Evolutionary conservation across 2,329 filamentous ascomycete genomes (phyloP).

Genomic region (Ilyonectria sp.): DNA sequence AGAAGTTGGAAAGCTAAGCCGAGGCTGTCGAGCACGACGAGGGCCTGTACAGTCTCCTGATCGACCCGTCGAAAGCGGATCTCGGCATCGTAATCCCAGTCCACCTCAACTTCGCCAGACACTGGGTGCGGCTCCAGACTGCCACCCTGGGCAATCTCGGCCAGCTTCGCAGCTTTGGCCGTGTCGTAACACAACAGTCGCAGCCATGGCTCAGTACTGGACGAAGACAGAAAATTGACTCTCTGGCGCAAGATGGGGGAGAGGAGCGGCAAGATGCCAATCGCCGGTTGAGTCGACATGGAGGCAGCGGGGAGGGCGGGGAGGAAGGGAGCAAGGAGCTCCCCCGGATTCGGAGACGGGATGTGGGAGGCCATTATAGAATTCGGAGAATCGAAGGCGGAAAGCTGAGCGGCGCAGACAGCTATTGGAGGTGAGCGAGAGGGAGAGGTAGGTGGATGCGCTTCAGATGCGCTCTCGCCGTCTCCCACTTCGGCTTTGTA

Average conservation of each 20-base stretch:
- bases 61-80: slow-evolving; percentile 79
- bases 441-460: slow-evolving; percentile 7
- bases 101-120: slow-evolving; percentile 84
- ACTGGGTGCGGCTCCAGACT: slow-evolving; percentile 84
- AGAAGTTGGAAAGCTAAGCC: slow-evolving; percentile 76
- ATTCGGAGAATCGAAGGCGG: not conserved
- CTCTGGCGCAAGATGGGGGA: slow-evolving; percentile 77
- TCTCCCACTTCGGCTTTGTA: slow-evolving; percentile 13
- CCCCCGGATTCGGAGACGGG: slow-evolving; percentile 61
- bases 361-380: slow-evolving; percentile 52
- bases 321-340: slow-evolving; percentile 70
- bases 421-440: slow-evolving; percentile 8
- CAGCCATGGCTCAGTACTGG: slow-evolving; percentile 79
- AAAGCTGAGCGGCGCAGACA: not conserved
- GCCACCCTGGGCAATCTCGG: slow-evolving; percentile 73
- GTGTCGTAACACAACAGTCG: slow-evolving; percentile 79
- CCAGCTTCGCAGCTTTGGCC: slow-evolving; percentile 69
- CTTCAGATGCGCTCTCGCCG: slow-evolving; percentile 23
- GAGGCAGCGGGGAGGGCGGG: slow-evolving; percentile 73
- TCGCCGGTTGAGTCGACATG: slow-evolving; percentile 70
- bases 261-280: slow-evolving; percentile 71
- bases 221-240: slow-evolving; percentile 74
- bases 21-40: slow-evolving; percentile 74
- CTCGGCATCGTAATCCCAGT: slow-evolving; percentile 76
- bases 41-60: slow-evolving; percentile 80